Base-by-base conservation (phyloP, 139 green algal genomes). In the Chlamydomonas urium region DNA sequence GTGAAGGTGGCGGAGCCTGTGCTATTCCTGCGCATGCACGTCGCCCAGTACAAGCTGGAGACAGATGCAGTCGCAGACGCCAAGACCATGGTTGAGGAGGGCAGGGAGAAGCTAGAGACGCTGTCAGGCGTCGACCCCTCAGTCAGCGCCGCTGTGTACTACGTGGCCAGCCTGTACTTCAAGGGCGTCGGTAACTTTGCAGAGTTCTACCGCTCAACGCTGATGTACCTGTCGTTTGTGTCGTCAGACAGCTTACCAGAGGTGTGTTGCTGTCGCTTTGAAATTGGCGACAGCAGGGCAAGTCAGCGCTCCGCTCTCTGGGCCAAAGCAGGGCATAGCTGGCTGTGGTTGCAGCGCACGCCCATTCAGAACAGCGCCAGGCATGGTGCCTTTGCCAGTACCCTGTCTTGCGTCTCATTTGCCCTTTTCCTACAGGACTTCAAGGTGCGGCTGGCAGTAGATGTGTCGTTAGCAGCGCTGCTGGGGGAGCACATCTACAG, bases 401-500 rank as follows among this genome's bases (percentile, higher is more conserved):
- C n/a, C n/a, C n/a, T n/a, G n/a, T n/a, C n/a, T n/a, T n/a, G n/a
- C n/a, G n/a, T n/a, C n/a, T n/a, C n/a, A n/a, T n/a, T n/a, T n/a
- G n/a, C n/a, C n/a, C n/a, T 45, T 32, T 35, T 38, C 4, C 31
- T 57, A 28, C 76, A 77, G 4, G 85, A 93, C 35, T 90, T 89
- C 80, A 91, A 88, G 59, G 66, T 90, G 61, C 78, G 86, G 0
- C 74, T 99, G 36, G 94, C 90, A 5, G 93, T 98, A 38, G 96
- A 99, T 82, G 83, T 99, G 32, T 90, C 86, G 2, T 81, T 99
- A 26, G 91, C 95, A 4, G 95, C 96, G 17, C 84, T 99, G 56
- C 88, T 99, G 36, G 96, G 94, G 0, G 91, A 98, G 38, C 81
- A 90, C 75, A 78, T 98, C 28, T 98, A 97, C 90, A 94, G 86